Conservation (phyloP, 495 filamentous ascomycete species). For the Lophiotrema nucula region DNA sequence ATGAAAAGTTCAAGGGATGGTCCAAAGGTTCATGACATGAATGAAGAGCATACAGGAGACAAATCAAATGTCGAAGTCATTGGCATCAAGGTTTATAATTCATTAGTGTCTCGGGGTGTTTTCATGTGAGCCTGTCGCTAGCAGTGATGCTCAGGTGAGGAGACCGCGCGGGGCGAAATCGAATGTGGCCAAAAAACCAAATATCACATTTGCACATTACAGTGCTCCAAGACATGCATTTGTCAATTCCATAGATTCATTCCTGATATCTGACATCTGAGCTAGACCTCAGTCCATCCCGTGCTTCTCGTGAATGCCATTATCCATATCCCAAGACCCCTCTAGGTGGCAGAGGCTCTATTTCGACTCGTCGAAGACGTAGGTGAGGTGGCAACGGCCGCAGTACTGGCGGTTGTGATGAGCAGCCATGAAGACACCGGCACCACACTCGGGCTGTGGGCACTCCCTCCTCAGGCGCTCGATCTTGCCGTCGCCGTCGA, state of each 20-base stretch:
- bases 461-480: slow-evolving; percentile 98
- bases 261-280: slow-evolving; percentile 14
- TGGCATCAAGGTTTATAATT: too few relatives aligned
- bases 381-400: slow-evolving; percentile 98
- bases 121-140: too few relatives aligned
- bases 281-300: slow-evolving; percentile 8
- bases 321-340: neutral
- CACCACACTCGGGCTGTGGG: slow-evolving; percentile 92
- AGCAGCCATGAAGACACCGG: slow-evolving; percentile 99
- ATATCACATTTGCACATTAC: too few relatives aligned
- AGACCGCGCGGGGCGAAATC: too few relatives aligned
- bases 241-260: slow-evolving; percentile 3
- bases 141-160: too few relatives aligned
- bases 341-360: slow-evolving; percentile 35
- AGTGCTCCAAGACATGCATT: too few relatives aligned
- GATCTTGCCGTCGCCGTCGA: slow-evolving; percentile 98
- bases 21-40: too few relatives aligned
- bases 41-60: too few relatives aligned
- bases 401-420: slow-evolving; percentile 99
- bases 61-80: too few relatives aligned
- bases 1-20: too few relatives aligned
- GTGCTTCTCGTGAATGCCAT: slow-evolving; percentile 7
- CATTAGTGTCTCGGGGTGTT: too few relatives aligned
- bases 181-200: too few relatives aligned
- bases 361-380: slow-evolving; percentile 92